phyloP scores from a whole-genome alignment of 192 early-diverging fungal species.

The Gaertneriomyces sp. region DNA sequence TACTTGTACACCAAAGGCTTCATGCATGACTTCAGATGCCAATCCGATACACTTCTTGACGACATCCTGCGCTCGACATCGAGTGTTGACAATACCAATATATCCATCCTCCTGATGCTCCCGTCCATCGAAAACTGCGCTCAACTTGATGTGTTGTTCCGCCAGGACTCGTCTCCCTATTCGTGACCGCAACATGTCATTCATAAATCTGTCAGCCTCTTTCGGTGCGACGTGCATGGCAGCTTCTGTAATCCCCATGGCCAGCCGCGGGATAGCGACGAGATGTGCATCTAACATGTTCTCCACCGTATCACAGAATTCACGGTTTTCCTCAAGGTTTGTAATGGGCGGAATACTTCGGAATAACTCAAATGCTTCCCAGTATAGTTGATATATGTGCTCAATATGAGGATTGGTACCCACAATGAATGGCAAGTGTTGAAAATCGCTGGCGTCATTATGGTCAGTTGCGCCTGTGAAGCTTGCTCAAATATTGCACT shows the following conservation, averaged over 20 bases:
- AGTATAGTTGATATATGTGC: constrained; percentile 82
- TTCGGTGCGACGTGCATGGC: constrained; percentile 57
- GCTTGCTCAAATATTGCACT: constrained; percentile 9
- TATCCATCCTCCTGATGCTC: constrained; percentile 48
- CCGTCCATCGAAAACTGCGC: constrained; percentile 49
- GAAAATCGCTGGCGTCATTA: constrained; percentile 51
- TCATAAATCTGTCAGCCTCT: constrained; percentile 81
- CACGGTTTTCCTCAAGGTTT: constrained; percentile 75
- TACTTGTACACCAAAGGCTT: constrained; percentile 46
- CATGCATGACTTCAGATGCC: constrained; percentile 42
- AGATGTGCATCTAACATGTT: constrained; percentile 73
- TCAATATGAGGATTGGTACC: constrained; percentile 90
- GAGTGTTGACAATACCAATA: constrained; percentile 71
- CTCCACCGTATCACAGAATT: constrained; percentile 74
- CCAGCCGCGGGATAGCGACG: constrained; percentile 83
- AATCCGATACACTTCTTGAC: constrained; percentile 40
- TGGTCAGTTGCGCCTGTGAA: background rate
- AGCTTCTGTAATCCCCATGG: constrained; percentile 80
- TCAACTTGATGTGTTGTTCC: constrained; percentile 88
- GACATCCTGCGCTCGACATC: constrained; percentile 55
- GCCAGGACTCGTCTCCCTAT: constrained; percentile 87
- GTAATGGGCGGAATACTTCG: constrained; percentile 67
- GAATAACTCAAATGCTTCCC: constrained; percentile 87
- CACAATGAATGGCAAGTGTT: constrained; percentile 87
- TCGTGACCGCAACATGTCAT: constrained; percentile 80